A percentile compares a stretch with the other conserved stretches of the same genome.
These are phyloP conservation scores for Puccinia horiana DNA, from an alignment of 1,284 basidiomycete species.

Conservation along the genomic window DNA sequence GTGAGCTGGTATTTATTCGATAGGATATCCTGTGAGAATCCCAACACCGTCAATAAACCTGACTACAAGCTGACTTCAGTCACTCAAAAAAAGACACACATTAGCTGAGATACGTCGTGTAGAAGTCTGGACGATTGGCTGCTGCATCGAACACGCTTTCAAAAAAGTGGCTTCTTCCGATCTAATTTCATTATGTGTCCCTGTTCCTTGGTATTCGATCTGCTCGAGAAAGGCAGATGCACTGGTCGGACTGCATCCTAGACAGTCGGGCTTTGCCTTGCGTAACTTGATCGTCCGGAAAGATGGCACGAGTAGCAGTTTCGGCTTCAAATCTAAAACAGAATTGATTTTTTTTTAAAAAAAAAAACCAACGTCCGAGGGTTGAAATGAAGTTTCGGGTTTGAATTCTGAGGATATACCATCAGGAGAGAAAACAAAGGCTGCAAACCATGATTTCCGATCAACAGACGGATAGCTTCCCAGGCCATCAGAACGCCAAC, in stretches of 20 bases:
- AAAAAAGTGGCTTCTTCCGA: neutral
- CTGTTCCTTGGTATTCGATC: neutral
- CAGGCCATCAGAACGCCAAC: constrained; percentile 89
- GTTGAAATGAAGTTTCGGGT: neutral
- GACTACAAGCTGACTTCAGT: constrained; percentile 27
- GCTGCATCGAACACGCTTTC: constrained; percentile 59
- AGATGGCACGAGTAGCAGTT: constrained; percentile 31
- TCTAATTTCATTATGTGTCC: neutral
- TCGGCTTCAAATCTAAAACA: constrained; percentile 49
- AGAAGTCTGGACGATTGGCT: constrained; percentile 67
- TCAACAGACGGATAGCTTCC: constrained; percentile 80
- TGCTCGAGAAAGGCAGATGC: neutral
- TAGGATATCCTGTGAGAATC: constrained; percentile 59
- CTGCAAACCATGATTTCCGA: constrained; percentile 69
- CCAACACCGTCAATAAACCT: constrained; percentile 28
- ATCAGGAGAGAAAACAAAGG: neutral
- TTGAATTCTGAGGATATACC: neutral
- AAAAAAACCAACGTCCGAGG: neutral
- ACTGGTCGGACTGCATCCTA: constrained; percentile 9
- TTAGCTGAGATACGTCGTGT: constrained; percentile 63
- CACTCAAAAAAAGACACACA: constrained; percentile 58
- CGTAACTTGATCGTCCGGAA: constrained; percentile 42
- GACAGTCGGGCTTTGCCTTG: constrained; percentile 24
- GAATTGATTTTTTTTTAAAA: constrained; percentile 50
- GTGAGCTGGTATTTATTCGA: constrained; percentile 52